A percentile compares a stretch with the other conserved stretches of the same genome.
Evolutionary conservation across 495 filamentous ascomycete species (phyloP).

Genomic region (Geopyxis carbonaria): DNA sequence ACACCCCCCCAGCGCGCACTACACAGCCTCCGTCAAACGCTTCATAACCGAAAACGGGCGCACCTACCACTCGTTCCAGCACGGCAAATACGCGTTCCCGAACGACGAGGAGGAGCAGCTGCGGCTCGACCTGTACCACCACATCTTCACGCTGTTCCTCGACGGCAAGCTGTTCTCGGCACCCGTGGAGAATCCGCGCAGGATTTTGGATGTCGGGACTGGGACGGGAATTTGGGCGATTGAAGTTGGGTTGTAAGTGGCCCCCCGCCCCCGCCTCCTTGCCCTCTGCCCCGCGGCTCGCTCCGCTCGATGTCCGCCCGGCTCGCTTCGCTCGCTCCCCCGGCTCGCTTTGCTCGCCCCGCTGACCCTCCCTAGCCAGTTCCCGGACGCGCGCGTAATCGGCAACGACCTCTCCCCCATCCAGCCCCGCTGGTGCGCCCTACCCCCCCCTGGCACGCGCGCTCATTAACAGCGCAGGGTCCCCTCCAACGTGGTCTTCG

Average conservation of each 20-base stretch:
- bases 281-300: slow-evolving; percentile 24
- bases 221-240: slow-evolving; percentile 26
- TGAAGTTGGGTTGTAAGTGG: slow-evolving; percentile 10
- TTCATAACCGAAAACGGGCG: too few relatives aligned
- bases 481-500: slow-evolving; percentile 44
- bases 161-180: slow-evolving; percentile 25
- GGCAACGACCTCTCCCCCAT: slow-evolving; percentile 39
- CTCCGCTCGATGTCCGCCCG: too few relatives aligned
- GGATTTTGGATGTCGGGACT: slow-evolving; percentile 31
- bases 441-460: too few relatives aligned
- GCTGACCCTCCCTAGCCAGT: too few relatives aligned
- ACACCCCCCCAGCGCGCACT: too few relatives aligned
- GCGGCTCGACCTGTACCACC: slow-evolving; percentile 33
- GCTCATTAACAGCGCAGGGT: too few relatives aligned
- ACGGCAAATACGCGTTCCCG: too few relatives aligned
- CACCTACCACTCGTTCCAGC: too few relatives aligned
- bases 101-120: slow-evolving; percentile 14
- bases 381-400: slow-evolving; percentile 23
- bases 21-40: too few relatives aligned
- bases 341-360: too few relatives aligned
- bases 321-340: too few relatives aligned
- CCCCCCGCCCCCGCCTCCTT: too few relatives aligned
- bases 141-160: slow-evolving; percentile 28
- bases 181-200: slow-evolving; percentile 25
- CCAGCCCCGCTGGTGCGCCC: slow-evolving; percentile 33